Evolutionary conservation across 2,329 filamentous ascomycete genomes (phyloP), one percentile per base, ranked within the genome.

Genomic region (Tricladium varicosporioides): DNA sequence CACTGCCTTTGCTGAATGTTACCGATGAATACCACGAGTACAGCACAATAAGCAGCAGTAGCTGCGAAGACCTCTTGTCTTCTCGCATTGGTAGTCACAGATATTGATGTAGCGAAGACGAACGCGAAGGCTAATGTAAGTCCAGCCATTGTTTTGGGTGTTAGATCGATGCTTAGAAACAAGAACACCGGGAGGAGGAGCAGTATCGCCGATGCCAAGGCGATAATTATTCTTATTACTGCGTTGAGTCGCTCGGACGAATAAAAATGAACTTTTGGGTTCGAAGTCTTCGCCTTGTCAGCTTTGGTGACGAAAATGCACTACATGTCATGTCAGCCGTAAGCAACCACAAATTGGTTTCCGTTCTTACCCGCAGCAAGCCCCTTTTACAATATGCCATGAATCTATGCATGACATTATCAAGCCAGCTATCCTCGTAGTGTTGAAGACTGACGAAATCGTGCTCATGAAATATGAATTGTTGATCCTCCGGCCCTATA

Each of bases 31-130:
- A 63, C 61, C 4, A 62, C 60, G 9, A 63, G 53, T 3, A 63
- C 60, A 13, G 60, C 61, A 40, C 60, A 63, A 42, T 59, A 69
- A 36, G 57, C 65, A n/a, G 67, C 66, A 13, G 63, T 59, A 10
- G 65, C 67, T 4, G 60, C 62, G 9, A 69, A 60, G 2, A 69
- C 60, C 33, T 69, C 67, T 14, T 68, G 66, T 16, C 65, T 54
- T 51, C 52, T 63, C 0, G 67, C 65, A n/a, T 54, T 66, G 0
- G 66, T 69, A 14, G 64, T 60, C 0, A 46, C 16, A 2, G 63
- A 60, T 2, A 69, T 22, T 0, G 57, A 49, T 1, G 60, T 60
- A 3, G 57, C 50, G n/a, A 61, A 62, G 1, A 60, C 3, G 13
- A 62, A 49, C 1, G 59, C 56, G 32, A 66, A 69, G 4, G 59